These are phyloP conservation scores for Saturnispora sekii DNA, from an alignment of 805 yeast species.

Conservation along the genomic window DNA sequence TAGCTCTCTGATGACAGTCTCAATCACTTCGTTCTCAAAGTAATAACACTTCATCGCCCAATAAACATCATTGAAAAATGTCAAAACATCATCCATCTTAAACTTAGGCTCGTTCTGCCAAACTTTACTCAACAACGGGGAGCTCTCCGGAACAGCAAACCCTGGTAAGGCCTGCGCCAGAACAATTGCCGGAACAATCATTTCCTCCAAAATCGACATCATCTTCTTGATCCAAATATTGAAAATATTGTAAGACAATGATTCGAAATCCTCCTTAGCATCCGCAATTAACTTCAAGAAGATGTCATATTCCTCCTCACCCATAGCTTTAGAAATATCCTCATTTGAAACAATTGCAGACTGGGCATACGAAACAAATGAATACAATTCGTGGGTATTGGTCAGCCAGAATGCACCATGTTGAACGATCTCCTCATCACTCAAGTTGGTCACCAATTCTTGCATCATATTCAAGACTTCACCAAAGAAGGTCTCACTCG, in stretches of 20 bases:
- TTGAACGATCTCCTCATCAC: slow-evolving; percentile 78
- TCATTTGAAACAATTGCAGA: slow-evolving; percentile 83
- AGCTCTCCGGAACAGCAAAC: slow-evolving; percentile 75
- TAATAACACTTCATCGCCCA: slow-evolving; percentile 91
- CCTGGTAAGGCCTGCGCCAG: slow-evolving; percentile 94
- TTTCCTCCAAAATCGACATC: slow-evolving; percentile 82
- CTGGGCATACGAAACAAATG: slow-evolving; percentile 92
- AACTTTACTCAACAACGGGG: slow-evolving; percentile 74
- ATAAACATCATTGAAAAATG: slow-evolving; percentile 80
- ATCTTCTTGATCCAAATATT: slow-evolving; percentile 96
- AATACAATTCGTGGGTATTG: slow-evolving; percentile 88
- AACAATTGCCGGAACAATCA: slow-evolving; percentile 91
- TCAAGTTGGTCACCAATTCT: slow-evolving; percentile 64
- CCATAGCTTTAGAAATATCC: slow-evolving; percentile 70
- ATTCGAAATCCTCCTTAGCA: slow-evolving; percentile 89
- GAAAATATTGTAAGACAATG: slow-evolving; percentile 85
- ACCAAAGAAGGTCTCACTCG: slow-evolving; percentile 84
- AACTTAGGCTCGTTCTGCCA: slow-evolving; percentile 62
- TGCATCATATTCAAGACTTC: slow-evolving; percentile 83
- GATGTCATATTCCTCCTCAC: slow-evolving; percentile 81
- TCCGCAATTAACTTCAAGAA: slow-evolving; percentile 82
- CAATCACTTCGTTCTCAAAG: slow-evolving; percentile 75
- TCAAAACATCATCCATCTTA: slow-evolving; percentile 90
- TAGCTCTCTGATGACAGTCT: slow-evolving; percentile 75
- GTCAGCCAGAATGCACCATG: slow-evolving; percentile 98